Evolutionary conservation across 176 grass and related monocot species (phyloP).

Genomic region (Sorghum bicolor): DNA sequence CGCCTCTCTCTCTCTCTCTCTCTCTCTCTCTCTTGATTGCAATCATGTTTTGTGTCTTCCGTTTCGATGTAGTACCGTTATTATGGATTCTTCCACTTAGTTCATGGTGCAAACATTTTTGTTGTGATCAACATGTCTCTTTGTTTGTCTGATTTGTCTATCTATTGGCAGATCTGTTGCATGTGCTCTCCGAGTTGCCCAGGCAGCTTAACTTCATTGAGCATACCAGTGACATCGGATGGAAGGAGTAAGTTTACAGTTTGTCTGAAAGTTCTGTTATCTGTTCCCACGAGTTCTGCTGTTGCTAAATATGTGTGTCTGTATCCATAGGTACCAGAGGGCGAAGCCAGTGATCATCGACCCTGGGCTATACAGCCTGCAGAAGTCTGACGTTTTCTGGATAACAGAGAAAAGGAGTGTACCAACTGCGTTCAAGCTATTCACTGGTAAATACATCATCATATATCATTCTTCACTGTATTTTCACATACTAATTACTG

Average conservation of each 20-base stretch:
- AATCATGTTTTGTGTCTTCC: slow-evolving; percentile 22
- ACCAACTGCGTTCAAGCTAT: slow-evolving; percentile 96
- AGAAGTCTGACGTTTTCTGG: slow-evolving; percentile 98
- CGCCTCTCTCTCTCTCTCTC: background rate
- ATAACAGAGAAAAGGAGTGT: slow-evolving; percentile 87
- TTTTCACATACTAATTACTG: background rate
- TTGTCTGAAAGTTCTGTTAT: slow-evolving; percentile 3
- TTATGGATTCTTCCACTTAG: background rate
- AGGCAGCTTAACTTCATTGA: slow-evolving; percentile 95
- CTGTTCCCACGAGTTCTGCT: slow-evolving; percentile 2
- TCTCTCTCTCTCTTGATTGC: background rate
- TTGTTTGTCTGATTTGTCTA: slow-evolving; percentile 12
- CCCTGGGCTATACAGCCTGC: slow-evolving; percentile 80
- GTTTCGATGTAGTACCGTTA: slow-evolving; percentile 22
- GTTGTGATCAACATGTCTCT: background rate
- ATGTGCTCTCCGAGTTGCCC: slow-evolving; percentile 70
- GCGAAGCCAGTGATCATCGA: slow-evolving; percentile 97
- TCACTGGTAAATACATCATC: slow-evolving; percentile 63
- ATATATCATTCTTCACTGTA: background rate
- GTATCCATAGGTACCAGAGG: slow-evolving; percentile 88
- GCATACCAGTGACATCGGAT: slow-evolving; percentile 97
- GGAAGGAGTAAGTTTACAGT: slow-evolving; percentile 82
- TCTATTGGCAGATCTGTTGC: slow-evolving; percentile 63
- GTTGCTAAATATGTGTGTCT: slow-evolving; percentile 23
- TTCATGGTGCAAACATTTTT: background rate